Evolutionary conservation across 31 red algal species (phyloP).

Genomic region (Porphyra umbilicalis): DNA sequence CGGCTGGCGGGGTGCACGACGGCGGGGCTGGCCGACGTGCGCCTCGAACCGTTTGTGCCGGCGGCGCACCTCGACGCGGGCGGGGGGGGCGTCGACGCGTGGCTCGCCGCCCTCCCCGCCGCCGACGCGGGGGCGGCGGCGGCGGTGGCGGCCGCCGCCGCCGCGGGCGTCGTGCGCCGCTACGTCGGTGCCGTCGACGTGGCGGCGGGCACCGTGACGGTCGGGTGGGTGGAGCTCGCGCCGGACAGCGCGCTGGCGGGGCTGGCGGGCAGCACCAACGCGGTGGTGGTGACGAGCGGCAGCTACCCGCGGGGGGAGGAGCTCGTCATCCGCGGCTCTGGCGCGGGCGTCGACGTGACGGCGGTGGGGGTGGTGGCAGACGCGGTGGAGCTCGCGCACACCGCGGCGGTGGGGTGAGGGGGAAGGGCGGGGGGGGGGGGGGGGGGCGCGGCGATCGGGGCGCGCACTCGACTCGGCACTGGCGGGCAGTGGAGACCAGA

Average conservation of each 20-base stretch:
- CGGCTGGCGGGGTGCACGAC: not conserved
- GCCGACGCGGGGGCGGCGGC: constrained; percentile 1
- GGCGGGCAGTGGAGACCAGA: too few relatives aligned
- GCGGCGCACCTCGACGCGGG: not conserved
- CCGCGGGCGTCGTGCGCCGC: not conserved
- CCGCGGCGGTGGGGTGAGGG: not conserved
- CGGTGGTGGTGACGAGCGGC: not conserved
- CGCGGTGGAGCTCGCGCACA: constrained; percentile 6
- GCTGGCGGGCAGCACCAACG: constrained; percentile 2
- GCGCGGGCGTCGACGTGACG: constrained; percentile 15
- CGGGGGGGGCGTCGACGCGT: not conserved
- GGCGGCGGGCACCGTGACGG: not conserved
- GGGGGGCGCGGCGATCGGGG: too few relatives aligned
- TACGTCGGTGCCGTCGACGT: constrained; percentile 10
- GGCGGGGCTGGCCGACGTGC: not conserved
- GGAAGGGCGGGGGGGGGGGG: too few relatives aligned
- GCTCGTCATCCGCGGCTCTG: constrained; percentile 5
- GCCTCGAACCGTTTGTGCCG: not conserved
- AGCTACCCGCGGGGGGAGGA: constrained; percentile 4
- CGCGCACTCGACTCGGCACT: too few relatives aligned
- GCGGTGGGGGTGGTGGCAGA: constrained; percentile 15
- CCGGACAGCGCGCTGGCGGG: constrained; percentile 1
- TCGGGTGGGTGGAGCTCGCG: not conserved
- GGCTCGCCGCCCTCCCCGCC: not conserved
- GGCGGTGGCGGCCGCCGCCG: not conserved